Percentiles rank a stretch among this genome's conserved stretches.
phyloP scores from a whole-genome alignment of 2,329 filamentous ascomycete species.

The Microdochium trichocladiopsis region DNA sequence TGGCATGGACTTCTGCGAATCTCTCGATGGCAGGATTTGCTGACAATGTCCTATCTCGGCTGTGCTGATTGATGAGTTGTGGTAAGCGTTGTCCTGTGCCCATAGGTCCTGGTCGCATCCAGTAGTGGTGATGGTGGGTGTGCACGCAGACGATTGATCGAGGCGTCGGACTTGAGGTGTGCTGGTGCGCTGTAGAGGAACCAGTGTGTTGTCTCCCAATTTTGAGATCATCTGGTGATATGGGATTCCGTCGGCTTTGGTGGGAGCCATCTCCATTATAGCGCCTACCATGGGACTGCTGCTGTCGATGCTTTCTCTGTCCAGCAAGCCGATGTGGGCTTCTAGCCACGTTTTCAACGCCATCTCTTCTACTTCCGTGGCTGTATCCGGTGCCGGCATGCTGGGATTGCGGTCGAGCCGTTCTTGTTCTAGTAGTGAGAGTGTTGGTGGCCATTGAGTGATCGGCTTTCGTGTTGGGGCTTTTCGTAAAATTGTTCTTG shows the following conservation, averaged over 20 bases:
- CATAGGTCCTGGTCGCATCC: conserved; percentile 18
- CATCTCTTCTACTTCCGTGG: not conserved
- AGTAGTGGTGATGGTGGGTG: conserved; percentile 58
- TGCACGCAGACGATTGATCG: conserved; percentile 38
- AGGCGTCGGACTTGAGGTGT: conserved; percentile 3
- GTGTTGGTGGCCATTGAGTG: conserved; percentile 1
- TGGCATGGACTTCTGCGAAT: too few relatives aligned
- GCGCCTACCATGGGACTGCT: not conserved
- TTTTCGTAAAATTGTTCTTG: conserved; percentile 7
- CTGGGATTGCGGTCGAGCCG: too few relatives aligned
- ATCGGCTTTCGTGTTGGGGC: conserved; percentile 4
- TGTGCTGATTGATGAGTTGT: not conserved
- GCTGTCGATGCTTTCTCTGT: not conserved
- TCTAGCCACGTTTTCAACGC: not conserved
- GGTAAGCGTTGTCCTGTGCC: not conserved
- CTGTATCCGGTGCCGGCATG: not conserved
- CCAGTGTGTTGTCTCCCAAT: not conserved
- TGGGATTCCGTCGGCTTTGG: too few relatives aligned
- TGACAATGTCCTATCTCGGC: not conserved
- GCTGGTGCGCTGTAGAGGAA: too few relatives aligned
- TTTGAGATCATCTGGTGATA: not conserved
- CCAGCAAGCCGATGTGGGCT: not conserved
- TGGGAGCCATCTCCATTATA: not conserved
- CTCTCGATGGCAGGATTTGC: not conserved
- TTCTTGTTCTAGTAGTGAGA: too few relatives aligned